Evolutionary conservation across 176 grass and related monocot species (phyloP).

Genomic region (Avena insularis): DNA sequence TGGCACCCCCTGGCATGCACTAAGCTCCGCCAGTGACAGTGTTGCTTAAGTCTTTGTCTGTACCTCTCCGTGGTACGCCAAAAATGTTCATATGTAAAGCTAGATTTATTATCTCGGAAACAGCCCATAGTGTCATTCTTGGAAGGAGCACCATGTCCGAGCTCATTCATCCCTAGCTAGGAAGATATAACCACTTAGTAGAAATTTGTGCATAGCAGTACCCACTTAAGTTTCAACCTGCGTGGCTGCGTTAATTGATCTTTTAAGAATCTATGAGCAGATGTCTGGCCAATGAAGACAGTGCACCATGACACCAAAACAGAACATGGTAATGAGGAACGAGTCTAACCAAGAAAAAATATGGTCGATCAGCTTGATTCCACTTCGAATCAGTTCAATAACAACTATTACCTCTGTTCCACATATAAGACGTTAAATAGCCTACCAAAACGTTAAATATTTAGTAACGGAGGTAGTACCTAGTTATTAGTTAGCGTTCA

Average conservation of each 20-base stretch:
- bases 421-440: too few species aligned
- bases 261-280: neutral
- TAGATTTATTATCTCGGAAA: neutral
- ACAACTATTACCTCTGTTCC: neutral
- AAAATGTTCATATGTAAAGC: neutral
- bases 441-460: too few species aligned
- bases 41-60: neutral
- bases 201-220: neutral
- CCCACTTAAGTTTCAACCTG: neutral
- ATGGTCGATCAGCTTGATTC: neutral
- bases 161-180: neutral
- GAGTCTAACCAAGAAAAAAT: neutral
- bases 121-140: neutral
- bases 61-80: neutral
- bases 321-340: neutral
- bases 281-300: neutral
- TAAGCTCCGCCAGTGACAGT: neutral
- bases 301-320: neutral
- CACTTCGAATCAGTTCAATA: neutral
- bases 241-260: neutral
- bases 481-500: neutral
- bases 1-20: too few species aligned
- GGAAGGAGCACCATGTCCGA: neutral
- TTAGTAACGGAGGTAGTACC: too few species aligned
- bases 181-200: neutral